Percentiles rank a stretch among this genome's conserved stretches.
These are phyloP conservation scores for Ehretia macrophylla DNA, from an alignment of 257 asterid species.

Conservation along the genomic window DNA sequence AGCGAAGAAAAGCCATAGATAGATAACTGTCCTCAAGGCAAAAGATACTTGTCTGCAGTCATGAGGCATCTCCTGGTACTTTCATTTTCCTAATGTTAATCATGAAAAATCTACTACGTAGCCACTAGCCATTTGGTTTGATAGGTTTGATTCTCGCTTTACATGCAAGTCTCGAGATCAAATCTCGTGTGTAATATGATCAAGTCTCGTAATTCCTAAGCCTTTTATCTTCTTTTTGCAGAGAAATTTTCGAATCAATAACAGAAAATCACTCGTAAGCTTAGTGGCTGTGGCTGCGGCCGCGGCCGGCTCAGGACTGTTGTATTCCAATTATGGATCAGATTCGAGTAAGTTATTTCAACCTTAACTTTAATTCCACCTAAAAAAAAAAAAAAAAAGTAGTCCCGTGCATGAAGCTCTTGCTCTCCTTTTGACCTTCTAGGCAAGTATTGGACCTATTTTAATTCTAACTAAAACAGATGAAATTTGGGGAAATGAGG, in stretches of 20 bases:
- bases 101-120: no score
- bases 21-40: no score
- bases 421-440: no score
- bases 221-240: slow-evolving; percentile 17
- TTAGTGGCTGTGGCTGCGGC: slow-evolving; percentile 52
- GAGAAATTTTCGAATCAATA: slow-evolving; percentile 32
- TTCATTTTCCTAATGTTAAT: neutral
- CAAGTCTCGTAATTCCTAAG: no score
- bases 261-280: slow-evolving; percentile 34
- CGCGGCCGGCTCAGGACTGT: slow-evolving; percentile 55
- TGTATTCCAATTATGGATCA: slow-evolving; percentile 28
- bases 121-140: no score
- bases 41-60: neutral
- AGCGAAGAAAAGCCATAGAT: no score
- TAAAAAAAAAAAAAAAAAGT: neutral
- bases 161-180: neutral
- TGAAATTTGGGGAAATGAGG: neutral
- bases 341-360: slow-evolving; percentile 35
- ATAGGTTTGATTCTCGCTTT: no score
- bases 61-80: slow-evolving; percentile 16
- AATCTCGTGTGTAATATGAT: no score
- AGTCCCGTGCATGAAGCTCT: no score
- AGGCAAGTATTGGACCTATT: no score
- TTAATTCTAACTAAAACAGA: no score
- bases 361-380: neutral